Percentiles rank a stretch among this genome's conserved stretches.
Conservation (phyloP, 2,329 filamentous ascomycete genomes). For the Verticillium klebahnii region DNA sequence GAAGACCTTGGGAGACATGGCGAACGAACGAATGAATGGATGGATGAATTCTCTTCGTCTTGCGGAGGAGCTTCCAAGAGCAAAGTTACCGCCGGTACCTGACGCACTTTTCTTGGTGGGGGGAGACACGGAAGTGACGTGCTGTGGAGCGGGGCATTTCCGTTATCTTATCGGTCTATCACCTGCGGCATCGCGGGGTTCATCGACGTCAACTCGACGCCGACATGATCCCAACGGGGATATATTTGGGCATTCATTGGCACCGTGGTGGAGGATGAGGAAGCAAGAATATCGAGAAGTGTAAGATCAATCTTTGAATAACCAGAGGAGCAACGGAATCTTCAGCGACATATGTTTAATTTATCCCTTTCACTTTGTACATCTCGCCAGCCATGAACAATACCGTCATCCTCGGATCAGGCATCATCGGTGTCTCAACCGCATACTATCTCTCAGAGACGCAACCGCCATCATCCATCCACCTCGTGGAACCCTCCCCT, state of each 20-base stretch:
- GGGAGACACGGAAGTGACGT: neutral
- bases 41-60: neutral
- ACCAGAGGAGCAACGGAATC: too few relatives aligned
- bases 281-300: neutral
- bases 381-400: slow-evolving; percentile 30
- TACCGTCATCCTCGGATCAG: slow-evolving; percentile 64
- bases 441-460: slow-evolving; percentile 65
- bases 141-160: neutral
- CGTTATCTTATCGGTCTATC: neutral
- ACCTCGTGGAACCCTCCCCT: slow-evolving; percentile 40
- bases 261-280: neutral
- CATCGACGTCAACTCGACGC: neutral
- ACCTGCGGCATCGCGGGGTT: neutral
- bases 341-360: neutral
- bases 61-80: neutral
- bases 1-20: slow-evolving; percentile 59
- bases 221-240: neutral
- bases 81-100: neutral
- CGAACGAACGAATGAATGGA: neutral
- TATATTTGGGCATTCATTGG: neutral
- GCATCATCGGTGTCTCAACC: slow-evolving; percentile 65
- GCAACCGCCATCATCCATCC: slow-evolving; percentile 35
- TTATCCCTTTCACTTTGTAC: neutral
- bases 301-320: too few relatives aligned
- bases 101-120: neutral